Conservation (phyloP, 495 filamentous ascomycete species). For the Penicillium desertorum region DNA sequence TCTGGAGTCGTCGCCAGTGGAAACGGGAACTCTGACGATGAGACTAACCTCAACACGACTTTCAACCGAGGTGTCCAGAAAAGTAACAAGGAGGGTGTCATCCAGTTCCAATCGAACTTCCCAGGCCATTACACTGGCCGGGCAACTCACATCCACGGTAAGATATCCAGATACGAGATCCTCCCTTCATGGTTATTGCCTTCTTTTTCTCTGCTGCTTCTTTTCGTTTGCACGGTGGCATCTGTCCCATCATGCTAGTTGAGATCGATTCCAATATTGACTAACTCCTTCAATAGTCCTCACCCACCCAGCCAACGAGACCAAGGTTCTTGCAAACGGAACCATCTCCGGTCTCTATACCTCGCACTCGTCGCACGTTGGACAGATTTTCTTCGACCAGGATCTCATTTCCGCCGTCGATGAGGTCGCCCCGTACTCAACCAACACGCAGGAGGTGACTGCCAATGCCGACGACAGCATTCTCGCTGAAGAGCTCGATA, state of each 20-base stretch:
- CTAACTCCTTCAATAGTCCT: slow-evolving; percentile 24
- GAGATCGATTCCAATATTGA: neutral
- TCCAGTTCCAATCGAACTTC: slow-evolving; percentile 52
- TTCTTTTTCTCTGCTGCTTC: neutral
- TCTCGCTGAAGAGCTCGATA: slow-evolving; percentile 46
- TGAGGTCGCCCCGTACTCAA: slow-evolving; percentile 51
- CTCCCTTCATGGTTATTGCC: neutral
- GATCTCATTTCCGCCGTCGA: slow-evolving; percentile 50
- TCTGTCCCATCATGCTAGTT: neutral
- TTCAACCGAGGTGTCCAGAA: slow-evolving; percentile 54
- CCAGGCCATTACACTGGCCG: slow-evolving; percentile 55
- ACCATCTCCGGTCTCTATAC: slow-evolving; percentile 36
- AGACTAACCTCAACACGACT: slow-evolving; percentile 43
- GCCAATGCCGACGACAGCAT: slow-evolving; percentile 55
- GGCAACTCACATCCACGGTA: slow-evolving; percentile 39
- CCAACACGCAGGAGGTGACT: slow-evolving; percentile 51
- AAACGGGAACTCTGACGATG: slow-evolving; percentile 46
- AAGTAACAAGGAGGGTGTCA: slow-evolving; percentile 50
- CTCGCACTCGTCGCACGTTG: slow-evolving; percentile 48
- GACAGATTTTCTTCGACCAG: slow-evolving; percentile 64
- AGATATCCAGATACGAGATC: neutral
- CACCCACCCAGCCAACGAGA: slow-evolving; percentile 38
- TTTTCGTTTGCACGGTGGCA: neutral
- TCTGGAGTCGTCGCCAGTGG: slow-evolving; percentile 53
- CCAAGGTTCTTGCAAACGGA: slow-evolving; percentile 29